These are phyloP conservation scores for Metarhizium album DNA, from an alignment of 2,329 filamentous ascomycete species.

Conservation along the genomic window DNA sequence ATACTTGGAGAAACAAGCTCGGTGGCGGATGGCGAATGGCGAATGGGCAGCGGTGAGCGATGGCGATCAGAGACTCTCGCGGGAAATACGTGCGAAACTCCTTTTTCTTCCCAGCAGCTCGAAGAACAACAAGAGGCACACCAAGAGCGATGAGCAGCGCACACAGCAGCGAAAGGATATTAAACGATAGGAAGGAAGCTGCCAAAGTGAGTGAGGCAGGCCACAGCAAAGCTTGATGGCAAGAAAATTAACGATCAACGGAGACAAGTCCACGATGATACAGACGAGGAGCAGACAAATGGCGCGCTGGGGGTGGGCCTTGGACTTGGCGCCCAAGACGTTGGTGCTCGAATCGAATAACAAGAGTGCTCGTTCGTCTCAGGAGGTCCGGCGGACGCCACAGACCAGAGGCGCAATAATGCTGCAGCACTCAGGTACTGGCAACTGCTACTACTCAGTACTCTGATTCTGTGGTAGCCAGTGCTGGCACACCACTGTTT, in stretches of 20 bases:
- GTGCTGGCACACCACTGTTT: too few species aligned
- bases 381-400: conserved; percentile 1
- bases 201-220: conserved; percentile 51
- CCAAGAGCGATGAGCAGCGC: neutral
- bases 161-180: conserved; percentile 7
- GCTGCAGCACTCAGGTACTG: too few species aligned
- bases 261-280: conserved; percentile 10
- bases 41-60: too few species aligned
- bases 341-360: neutral
- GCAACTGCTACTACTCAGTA: too few species aligned
- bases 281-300: neutral
- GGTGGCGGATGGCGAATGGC: too few species aligned
- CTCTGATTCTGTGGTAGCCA: too few species aligned
- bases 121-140: neutral
- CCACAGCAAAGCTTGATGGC: conserved; percentile 10
- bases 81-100: neutral
- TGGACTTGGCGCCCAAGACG: too few species aligned
- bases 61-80: neutral
- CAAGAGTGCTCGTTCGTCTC: neutral
- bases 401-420: conserved; percentile 5
- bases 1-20: neutral
- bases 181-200: conserved; percentile 30
- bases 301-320: neutral
- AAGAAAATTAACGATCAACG: conserved; percentile 8
- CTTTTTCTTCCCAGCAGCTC: neutral